Evolutionary conservation across 2,329 filamentous ascomycete species (phyloP).

Genomic region (Shiraia bambusicola): DNA sequence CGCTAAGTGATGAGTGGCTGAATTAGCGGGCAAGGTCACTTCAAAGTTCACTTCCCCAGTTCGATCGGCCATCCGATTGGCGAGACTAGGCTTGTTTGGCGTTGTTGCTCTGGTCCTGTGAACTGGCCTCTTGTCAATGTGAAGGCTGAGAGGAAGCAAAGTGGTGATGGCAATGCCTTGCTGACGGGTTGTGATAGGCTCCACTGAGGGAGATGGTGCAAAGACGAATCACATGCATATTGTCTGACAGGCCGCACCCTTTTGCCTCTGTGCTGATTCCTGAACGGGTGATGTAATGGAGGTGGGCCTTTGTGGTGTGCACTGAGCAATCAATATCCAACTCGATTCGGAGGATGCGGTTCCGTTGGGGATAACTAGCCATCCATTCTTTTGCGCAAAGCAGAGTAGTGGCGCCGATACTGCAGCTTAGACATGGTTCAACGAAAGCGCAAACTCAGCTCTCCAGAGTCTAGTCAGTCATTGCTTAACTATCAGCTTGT

Average conservation of each 20-base stretch:
- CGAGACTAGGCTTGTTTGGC: conserved; percentile 24
- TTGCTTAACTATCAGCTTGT: conserved; percentile 11
- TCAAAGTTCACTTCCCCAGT: conserved; percentile 19
- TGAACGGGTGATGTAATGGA: too few relatives aligned
- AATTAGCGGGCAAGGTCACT: conserved; percentile 24
- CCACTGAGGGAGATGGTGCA: conserved; percentile 1
- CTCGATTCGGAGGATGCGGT: conserved; percentile 14
- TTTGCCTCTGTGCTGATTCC: too few relatives aligned
- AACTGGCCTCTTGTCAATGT: conserved; percentile 19
- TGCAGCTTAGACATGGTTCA: conserved; percentile 13
- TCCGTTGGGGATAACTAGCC: conserved; percentile 19
- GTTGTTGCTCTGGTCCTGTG: conserved; percentile 19
- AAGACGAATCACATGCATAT: background rate
- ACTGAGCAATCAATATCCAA: too few relatives aligned
- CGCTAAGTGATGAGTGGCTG: conserved; percentile 32
- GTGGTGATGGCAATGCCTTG: conserved; percentile 5
- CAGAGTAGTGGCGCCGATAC: conserved; percentile 17
- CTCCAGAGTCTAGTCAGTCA: too few relatives aligned
- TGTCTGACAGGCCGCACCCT: too few relatives aligned
- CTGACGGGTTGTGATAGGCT: background rate
- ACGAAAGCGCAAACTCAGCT: conserved; percentile 14
- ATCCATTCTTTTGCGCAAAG: conserved; percentile 24
- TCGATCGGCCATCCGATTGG: conserved; percentile 39
- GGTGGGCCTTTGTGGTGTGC: too few relatives aligned
- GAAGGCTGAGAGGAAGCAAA: conserved; percentile 8